Conservation (phyloP, 2,329 filamentous ascomycete genomes). For the Clarireedia hainanense region DNA sequence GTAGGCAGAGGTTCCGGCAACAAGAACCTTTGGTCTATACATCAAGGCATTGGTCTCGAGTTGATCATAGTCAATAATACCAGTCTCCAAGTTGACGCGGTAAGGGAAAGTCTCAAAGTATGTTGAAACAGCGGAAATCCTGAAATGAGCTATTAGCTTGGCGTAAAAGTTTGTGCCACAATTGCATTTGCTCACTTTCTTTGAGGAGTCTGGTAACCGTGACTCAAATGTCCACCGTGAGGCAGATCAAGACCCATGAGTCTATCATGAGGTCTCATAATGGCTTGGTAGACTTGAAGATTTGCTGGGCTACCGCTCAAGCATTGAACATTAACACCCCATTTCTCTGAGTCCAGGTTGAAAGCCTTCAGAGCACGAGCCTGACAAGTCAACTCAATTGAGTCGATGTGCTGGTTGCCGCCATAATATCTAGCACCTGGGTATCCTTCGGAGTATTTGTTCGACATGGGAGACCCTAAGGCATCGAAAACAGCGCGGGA, state of each 20-base stretch:
- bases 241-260: conserved; percentile 97
- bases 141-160: conserved; percentile 27
- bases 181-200: conserved; percentile 58
- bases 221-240: conserved; percentile 90
- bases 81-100: conserved; percentile 79
- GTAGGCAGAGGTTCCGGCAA: conserved; percentile 96
- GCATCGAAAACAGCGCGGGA: conserved; percentile 97
- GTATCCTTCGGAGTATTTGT: conserved; percentile 99
- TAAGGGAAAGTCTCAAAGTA: conserved; percentile 99
- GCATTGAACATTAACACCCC: conserved; percentile 98
- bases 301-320: conserved; percentile 91
- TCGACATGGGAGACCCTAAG: conserved; percentile 88
- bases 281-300: conserved; percentile 94
- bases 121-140: conserved; percentile 93
- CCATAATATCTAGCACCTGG: conserved; percentile 98
- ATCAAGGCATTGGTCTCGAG: conserved; percentile 84
- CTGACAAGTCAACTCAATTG: conserved; percentile 93
- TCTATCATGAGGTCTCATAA: conserved; percentile 91
- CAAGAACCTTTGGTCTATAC: conserved; percentile 92
- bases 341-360: conserved; percentile 76
- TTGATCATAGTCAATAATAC: conserved; percentile 93
- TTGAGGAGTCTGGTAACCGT: conserved; percentile 94
- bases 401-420: conserved; percentile 97
- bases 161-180: background rate
- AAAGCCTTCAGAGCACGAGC: conserved; percentile 87